Base-by-base conservation (phyloP, 2,329 filamentous ascomycete genomes). In the Epichloe sylvatica region DNA sequence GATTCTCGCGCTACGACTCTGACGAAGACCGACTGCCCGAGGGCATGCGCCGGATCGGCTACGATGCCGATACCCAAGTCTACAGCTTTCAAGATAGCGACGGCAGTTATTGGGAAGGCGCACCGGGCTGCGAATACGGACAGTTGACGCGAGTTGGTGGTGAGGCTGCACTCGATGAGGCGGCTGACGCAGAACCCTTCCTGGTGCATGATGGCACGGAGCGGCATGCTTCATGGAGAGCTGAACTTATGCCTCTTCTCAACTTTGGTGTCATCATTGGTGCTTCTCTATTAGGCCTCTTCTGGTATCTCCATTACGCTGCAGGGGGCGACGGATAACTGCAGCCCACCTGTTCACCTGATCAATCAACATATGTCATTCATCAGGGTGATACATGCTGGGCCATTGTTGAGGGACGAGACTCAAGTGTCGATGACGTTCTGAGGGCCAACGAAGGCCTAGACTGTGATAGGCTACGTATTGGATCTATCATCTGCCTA, bases 181-280 rank as follows among this genome's bases (percentile, higher is more conserved):
- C 50, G 35, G 55, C 58, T 30, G 63, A 64, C 47, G 54, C 59
- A 8, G 60, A 63, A 23, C 59, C 64, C 12, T 68, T 65, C 51
- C 57, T 68, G 23, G 47, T 53, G 17, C 51, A 56, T 6, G 51
- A 53, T 25, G 47, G 55, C 35, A 49, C 51, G 17, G 52, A 44
- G 30, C 57, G 53, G 55, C 64, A 60, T 38, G 62, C 64, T 34
- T 72, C 76, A 5, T 74, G 76, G 70, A 68, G 76, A 33, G 67
- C 70, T 35, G 71, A 75, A 52, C 64, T 75, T 64, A 70, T 68
- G 64, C 73, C 73, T n/a, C 64, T 80, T 54, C 66, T 80, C 57
- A 78, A 78, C 58, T 80, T 79, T 62, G 75, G 74, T 49, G 61
- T 79, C 52, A 60, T 80, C 36, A 67, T 77, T 48, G 65, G 75